Evolutionary conservation across 139 green algal genomes (phyloP), one percentile per base, ranked within the genome.

Genomic region (Haematococcus lacustris): DNA sequence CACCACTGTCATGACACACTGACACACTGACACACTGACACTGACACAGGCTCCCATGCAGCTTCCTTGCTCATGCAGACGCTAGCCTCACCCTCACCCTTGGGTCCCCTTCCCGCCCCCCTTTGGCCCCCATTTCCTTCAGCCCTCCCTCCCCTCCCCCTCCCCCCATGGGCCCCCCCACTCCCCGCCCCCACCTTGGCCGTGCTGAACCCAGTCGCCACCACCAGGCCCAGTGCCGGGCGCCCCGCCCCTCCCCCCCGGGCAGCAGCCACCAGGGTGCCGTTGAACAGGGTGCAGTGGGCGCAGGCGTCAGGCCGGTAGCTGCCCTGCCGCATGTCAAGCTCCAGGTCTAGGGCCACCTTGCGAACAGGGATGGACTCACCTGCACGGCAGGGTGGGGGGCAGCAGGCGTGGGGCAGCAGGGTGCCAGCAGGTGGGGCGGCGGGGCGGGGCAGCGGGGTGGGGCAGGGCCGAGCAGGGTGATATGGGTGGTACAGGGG

Each of bases 361-460:
- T 86, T 86, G 34, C 80, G 73, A 30, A 86, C 80, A 39, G 80
- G 80, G 21, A 83, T 70, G 1, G 77, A 72, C 65, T 86, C 80
- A 0, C 81, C 81, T 21, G 80, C 80, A 41, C 83, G 68, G 62
- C 78, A 80, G 51, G n/a, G n/a, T n/a, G n/a, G n/a, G n/a, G n/a
- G n/a, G n/a, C n/a, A n/a, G n/a, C n/a, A n/a, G n/a, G n/a, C n/a
- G n/a, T n/a, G n/a, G n/a, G n/a, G n/a, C n/a, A n/a, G n/a, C n/a
- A n/a, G n/a, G n/a, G n/a, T n/a, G n/a, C n/a, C n/a, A n/a, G n/a
- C n/a, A n/a, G n/a, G n/a, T n/a, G n/a, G n/a, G n/a, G n/a, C n/a
- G n/a, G n/a, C n/a, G n/a, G n/a, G n/a, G n/a, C n/a, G n/a, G n/a
- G n/a, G n/a, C n/a, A n/a, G n/a, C n/a, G n/a, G n/a, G n/a, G n/a